Conservation (phyloP, 768 basidiomycete species). For the Boletus vermiculosoides region DNA sequence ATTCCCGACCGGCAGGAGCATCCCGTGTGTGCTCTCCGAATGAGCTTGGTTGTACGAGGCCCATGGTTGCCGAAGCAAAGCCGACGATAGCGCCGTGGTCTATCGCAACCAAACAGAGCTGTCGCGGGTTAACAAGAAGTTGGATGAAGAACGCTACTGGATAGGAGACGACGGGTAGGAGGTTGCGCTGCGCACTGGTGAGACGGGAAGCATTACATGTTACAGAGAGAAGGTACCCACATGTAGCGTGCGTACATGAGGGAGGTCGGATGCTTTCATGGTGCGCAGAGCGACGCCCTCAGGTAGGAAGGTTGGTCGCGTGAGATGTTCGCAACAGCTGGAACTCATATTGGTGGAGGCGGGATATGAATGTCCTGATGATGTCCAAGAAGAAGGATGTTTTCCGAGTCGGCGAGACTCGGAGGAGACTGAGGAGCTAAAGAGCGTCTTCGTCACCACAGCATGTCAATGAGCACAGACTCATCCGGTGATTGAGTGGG, state of each 20-base stretch:
- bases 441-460: not conserved
- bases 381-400: not conserved
- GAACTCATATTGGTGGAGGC: constrained; percentile 11
- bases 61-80: constrained; percentile 29
- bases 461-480: not conserved
- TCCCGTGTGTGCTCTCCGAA: not conserved
- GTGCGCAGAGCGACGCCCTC: constrained; percentile 20
- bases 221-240: constrained; percentile 11
- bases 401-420: constrained; percentile 17
- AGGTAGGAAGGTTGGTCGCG: not conserved
- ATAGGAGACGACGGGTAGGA: constrained; percentile 28
- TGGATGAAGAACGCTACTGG: constrained; percentile 33
- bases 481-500: not conserved
- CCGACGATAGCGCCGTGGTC: constrained; percentile 23
- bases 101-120: constrained; percentile 31
- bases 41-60: not conserved
- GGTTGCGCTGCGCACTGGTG: constrained; percentile 15
- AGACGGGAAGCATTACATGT: not conserved
- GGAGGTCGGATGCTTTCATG: constrained; percentile 31
- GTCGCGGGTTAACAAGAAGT: constrained; percentile 29
- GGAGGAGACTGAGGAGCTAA: constrained; percentile 5
- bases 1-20: not conserved
- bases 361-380: not conserved
- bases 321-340: not conserved
- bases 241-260: constrained; percentile 27